Base-by-base conservation (phyloP, 2,329 filamentous ascomycete species). In the Aspergillus fructus region DNA sequence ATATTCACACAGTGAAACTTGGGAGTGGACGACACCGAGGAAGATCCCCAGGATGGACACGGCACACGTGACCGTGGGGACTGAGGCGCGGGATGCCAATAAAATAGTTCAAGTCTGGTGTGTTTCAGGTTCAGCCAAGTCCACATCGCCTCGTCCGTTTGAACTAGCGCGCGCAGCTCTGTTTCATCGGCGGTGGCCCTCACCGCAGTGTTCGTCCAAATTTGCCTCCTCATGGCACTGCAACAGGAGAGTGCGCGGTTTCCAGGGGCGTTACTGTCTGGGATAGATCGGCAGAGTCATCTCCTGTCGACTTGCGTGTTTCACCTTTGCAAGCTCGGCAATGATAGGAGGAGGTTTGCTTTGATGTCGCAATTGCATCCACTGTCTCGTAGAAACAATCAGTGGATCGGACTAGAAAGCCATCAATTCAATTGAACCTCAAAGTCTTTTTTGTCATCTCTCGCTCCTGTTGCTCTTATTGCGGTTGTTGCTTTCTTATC, bases 41-140 rank as follows among this genome's bases (percentile, higher is more conserved):
- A 41, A 39, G 19, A 41, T 48, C 45, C 23, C 40, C 24, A 46
- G 50, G 42, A 39, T 21, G 23, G 24, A 23, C 34, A 39, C n/a
- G 47, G 17, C n/a, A 24, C 58, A 60, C 58, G 58, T 60, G 59
- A 60, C 56, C 34, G 17, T 24, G 34, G 47, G 41, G 39, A 59
- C 34, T 7, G n/a, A 19, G 30, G 15, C 50, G 56, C 46, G 59
- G 54, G 27, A 8, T 39, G 21, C 40, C 17, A 46, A 39, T 41
- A 59, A 49, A 56, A 41, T 69, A 68, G 64, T 55, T 62, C 45
- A 33, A 45, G 47, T 34, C 59, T 68, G 66, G 66, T 50, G 67
- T 66, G 68, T 71, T 71, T 71, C 68, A 70, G 56, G 61, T 56
- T 58, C 42, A 61, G 60, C 49, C 40, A 43, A 53, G 24, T 52